Percentiles rank a stretch among this genome's conserved stretches.
These are phyloP conservation scores for Amanita brunnescens DNA, from an alignment of 768 basidiomycete genomes.

Conservation along the genomic window DNA sequence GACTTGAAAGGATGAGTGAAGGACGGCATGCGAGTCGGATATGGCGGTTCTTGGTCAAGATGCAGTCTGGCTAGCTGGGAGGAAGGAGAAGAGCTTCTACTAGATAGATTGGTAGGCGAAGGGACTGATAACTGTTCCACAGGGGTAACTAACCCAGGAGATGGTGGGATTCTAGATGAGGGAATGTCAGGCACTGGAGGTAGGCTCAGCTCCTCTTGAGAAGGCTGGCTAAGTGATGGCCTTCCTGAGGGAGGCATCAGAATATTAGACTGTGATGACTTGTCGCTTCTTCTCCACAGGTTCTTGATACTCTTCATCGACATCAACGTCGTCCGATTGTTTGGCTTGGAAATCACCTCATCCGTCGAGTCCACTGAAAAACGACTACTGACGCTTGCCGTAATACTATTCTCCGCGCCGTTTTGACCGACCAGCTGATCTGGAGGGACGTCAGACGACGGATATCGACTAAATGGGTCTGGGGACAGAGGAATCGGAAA, in stretches of 20 bases:
- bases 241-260: slow-evolving; percentile 19
- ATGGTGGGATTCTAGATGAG: slow-evolving; percentile 17
- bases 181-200: slow-evolving; percentile 23
- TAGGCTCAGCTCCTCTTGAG: slow-evolving; percentile 28
- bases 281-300: slow-evolving; percentile 71
- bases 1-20: slow-evolving; percentile 23
- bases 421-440: slow-evolving; percentile 1
- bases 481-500: slow-evolving; percentile 81
- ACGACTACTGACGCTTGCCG: slow-evolving; percentile 40
- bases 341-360: slow-evolving; percentile 19
- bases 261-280: slow-evolving; percentile 30
- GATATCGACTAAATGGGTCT: slow-evolving; percentile 71
- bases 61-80: slow-evolving; percentile 37
- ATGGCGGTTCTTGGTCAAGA: slow-evolving; percentile 70
- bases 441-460: slow-evolving; percentile 38
- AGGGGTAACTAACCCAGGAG: slow-evolving; percentile 17
- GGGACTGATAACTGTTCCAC: not conserved
- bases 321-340: slow-evolving; percentile 49
- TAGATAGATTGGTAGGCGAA: not conserved
- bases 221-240: slow-evolving; percentile 27
- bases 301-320: slow-evolving; percentile 67
- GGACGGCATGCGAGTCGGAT: slow-evolving; percentile 33
- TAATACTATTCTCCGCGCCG: slow-evolving; percentile 5
- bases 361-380: slow-evolving; percentile 68
- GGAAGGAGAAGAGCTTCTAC: not conserved